phyloP scores from a whole-genome alignment of 352 stramenopile genomes.

The Phytophthora chlamydospora region DNA sequence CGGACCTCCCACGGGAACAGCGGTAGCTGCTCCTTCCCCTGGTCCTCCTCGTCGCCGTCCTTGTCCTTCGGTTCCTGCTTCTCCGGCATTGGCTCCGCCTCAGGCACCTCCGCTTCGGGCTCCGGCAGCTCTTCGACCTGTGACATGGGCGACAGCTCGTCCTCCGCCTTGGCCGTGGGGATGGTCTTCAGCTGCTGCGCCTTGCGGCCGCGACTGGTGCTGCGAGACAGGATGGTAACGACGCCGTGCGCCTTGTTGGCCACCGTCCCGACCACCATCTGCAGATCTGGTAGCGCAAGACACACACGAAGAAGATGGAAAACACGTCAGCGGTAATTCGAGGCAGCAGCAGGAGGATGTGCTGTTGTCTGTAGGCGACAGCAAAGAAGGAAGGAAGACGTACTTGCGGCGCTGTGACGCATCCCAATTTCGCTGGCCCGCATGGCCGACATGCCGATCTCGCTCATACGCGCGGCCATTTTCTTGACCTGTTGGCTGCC shows the following conservation, averaged over 20 bases:
- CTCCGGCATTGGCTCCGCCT: slow-evolving; percentile 13
- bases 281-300: slow-evolving; percentile 31
- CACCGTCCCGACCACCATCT: slow-evolving; percentile 40
- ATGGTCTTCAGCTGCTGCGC: slow-evolving; percentile 28
- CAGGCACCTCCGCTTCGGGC: slow-evolving; percentile 26
- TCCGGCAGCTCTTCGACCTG: slow-evolving; percentile 26
- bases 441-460: slow-evolving; percentile 41
- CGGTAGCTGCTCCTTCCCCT: slow-evolving; percentile 18
- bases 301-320: slow-evolving; percentile 1
- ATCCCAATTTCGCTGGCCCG: slow-evolving; percentile 46
- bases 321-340: slow-evolving; percentile 22
- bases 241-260: slow-evolving; percentile 39
- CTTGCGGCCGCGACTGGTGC: slow-evolving; percentile 22
- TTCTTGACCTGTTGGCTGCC: slow-evolving; percentile 6
- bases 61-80: slow-evolving; percentile 13
- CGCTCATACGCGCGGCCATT: slow-evolving; percentile 42
- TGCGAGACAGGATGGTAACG: slow-evolving; percentile 32
- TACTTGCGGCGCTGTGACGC: slow-evolving; percentile 46
- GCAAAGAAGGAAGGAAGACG: slow-evolving; percentile 1
- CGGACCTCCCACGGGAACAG: slow-evolving; percentile 62
- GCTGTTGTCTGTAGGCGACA: background rate
- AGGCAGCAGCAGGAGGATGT: slow-evolving; percentile 25
- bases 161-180: slow-evolving; percentile 31
- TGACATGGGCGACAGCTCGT: slow-evolving; percentile 37
- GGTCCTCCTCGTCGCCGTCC: background rate